Evolutionary conservation across 345 rosid genomes (phyloP).

Genomic region (Geranium rotundifolium): DNA sequence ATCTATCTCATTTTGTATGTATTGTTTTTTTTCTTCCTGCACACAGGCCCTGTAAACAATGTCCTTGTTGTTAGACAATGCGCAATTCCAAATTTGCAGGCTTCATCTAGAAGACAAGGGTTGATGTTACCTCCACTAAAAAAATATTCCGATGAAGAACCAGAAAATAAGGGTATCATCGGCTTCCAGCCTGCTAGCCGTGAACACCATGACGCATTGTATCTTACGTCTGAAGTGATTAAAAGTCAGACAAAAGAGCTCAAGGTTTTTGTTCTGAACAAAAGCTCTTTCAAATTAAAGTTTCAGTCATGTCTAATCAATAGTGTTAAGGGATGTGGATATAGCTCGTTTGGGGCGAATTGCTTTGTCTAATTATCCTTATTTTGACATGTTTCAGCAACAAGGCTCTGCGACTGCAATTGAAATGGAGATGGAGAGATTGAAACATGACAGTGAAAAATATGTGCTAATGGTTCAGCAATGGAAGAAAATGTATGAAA

Average conservation of each 20-base stretch:
- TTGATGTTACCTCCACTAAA: slow-evolving; percentile 41
- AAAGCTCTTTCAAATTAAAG: not conserved
- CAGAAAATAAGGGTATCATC: slow-evolving; percentile 21
- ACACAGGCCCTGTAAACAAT: slow-evolving; percentile 64
- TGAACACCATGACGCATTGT: slow-evolving; percentile 19
- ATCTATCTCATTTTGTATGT: not conserved
- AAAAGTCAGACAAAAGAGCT: slow-evolving; percentile 52
- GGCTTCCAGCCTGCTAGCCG: slow-evolving; percentile 25
- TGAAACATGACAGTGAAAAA: slow-evolving; percentile 37
- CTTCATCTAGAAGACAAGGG: slow-evolving; percentile 43
- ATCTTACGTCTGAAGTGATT: slow-evolving; percentile 32
- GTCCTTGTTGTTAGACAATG: slow-evolving; percentile 41
- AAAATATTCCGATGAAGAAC: slow-evolving; percentile 40
- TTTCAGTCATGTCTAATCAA: not conserved
- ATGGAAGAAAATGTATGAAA: slow-evolving; percentile 52
- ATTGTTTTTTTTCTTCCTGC: slow-evolving; percentile 1
- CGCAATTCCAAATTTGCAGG: slow-evolving; percentile 16
- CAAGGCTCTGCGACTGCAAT: slow-evolving; percentile 47
- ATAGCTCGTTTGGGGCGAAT: too few species aligned
- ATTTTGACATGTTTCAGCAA: slow-evolving; percentile 23
- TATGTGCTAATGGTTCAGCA: slow-evolving; percentile 33
- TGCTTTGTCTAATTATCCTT: too few species aligned
- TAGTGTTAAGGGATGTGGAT: not conserved
- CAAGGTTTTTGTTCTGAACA: slow-evolving; percentile 31
- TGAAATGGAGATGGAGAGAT: slow-evolving; percentile 56